phyloP scores from a whole-genome alignment of 148 eudicot genomes.

The Persicaria maculosa region DNA sequence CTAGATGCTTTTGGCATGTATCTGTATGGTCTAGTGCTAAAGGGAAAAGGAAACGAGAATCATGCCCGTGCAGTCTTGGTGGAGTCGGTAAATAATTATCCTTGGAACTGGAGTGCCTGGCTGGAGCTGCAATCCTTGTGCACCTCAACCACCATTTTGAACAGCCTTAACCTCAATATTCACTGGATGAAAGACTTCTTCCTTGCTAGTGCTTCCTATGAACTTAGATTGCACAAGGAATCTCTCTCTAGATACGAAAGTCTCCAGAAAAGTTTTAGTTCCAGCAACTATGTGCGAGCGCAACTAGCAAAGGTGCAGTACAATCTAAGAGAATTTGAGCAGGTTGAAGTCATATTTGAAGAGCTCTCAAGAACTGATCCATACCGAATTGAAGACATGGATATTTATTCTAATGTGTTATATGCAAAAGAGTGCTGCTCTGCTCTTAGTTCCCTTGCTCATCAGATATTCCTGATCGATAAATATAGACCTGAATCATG shows the following conservation, averaged over 20 bases:
- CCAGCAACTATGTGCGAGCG: conserved; percentile 79
- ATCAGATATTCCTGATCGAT: conserved; percentile 70
- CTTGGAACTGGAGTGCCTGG: conserved; percentile 99
- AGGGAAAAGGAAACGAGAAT: conserved; percentile 72
- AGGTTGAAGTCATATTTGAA: conserved; percentile 85
- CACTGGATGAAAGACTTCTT: conserved; percentile 99
- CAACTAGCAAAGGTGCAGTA: conserved; percentile 89
- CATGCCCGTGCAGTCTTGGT: conserved; percentile 69
- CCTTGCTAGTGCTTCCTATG: conserved; percentile 77
- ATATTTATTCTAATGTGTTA: conserved; percentile 95
- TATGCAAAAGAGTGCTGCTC: conserved; percentile 90
- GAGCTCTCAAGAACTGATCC: conserved; percentile 85
- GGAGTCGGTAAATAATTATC: conserved; percentile 86
- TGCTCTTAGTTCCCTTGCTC: conserved; percentile 91
- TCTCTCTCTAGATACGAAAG: conserved; percentile 69
- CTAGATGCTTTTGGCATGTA: conserved; percentile 81
- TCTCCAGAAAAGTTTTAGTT: conserved; percentile 62
- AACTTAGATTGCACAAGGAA: conserved; percentile 79
- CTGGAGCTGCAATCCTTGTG: conserved; percentile 71
- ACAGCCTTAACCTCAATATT: conserved; percentile 60
- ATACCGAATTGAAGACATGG: conserved; percentile 93
- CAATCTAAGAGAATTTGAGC: conserved; percentile 76
- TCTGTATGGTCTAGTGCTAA: conserved; percentile 86
- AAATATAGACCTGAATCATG: conserved; percentile 97
- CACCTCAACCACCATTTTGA: conserved; percentile 60